Conservation (phyloP, 2,329 filamentous ascomycete species). For the Xylariaceae sp. region DNA sequence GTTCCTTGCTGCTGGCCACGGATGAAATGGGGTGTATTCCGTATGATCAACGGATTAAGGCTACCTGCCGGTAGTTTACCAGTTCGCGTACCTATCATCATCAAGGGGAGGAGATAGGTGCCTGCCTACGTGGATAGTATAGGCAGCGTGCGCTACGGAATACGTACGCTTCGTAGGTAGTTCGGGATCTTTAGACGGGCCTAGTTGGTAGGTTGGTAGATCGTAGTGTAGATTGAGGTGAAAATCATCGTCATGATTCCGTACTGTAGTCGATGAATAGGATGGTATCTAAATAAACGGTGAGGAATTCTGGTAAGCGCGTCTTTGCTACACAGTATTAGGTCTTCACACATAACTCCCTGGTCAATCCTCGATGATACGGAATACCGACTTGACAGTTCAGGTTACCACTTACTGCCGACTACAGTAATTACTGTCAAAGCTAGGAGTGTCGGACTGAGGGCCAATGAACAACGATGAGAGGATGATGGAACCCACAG, state of each 20-base stretch:
- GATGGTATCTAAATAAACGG: neutral
- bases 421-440: neutral
- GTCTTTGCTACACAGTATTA: constrained; percentile 1
- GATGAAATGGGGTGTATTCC: neutral
- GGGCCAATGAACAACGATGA: neutral
- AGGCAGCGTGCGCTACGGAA: too few species aligned
- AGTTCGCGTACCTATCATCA: constrained; percentile 4
- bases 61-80: neutral
- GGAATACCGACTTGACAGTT: neutral
- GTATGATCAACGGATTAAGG: constrained; percentile 10
- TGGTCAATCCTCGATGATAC: neutral
- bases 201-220: neutral
- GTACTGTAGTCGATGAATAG: neutral
- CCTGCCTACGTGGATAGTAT: neutral
- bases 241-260: constrained; percentile 8
- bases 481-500: neutral
- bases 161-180: too few species aligned
- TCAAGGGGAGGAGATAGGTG: neutral
- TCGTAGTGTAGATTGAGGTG: constrained; percentile 7
- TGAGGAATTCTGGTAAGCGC: neutral
- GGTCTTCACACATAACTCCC: neutral
- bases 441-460: neutral
- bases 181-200: too few species aligned
- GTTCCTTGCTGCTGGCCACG: constrained; percentile 5
- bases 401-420: neutral